Conservation (phyloP, 1,139 yeast species). For the Hanseniaspora gamundiae region DNA sequence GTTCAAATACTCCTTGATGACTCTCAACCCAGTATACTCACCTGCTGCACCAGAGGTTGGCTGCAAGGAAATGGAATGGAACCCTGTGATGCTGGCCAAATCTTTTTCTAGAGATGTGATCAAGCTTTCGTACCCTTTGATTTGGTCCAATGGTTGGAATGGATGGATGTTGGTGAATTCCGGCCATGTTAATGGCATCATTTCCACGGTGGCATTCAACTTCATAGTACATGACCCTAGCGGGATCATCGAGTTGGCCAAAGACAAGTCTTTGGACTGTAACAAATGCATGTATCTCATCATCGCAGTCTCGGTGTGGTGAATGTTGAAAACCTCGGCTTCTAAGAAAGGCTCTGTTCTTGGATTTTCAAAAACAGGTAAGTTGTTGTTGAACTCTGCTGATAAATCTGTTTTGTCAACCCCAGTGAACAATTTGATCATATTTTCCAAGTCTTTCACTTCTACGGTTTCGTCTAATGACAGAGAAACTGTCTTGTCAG, state of each 20-base stretch:
- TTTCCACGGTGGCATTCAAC: constrained; percentile 86
- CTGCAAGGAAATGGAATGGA: constrained; percentile 81
- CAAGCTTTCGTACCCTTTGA: constrained; percentile 68
- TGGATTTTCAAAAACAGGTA: constrained; percentile 30
- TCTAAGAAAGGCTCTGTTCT: constrained; percentile 56
- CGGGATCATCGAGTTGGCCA: constrained; percentile 95
- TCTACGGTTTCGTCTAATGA: constrained; percentile 83
- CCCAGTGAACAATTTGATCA: constrained; percentile 49
- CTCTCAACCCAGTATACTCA: constrained; percentile 87
- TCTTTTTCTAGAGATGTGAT: constrained; percentile 70
- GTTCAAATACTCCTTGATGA: constrained; percentile 67
- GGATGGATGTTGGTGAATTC: constrained; percentile 86
- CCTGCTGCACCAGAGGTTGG: constrained; percentile 99
- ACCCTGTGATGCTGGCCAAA: constrained; percentile 89
- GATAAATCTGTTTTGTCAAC: constrained; percentile 9
- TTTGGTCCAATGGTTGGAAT: constrained; percentile 81
- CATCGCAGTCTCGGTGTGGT: constrained; percentile 92
- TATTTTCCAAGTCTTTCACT: constrained; percentile 42
- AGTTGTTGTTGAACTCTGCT: constrained; percentile 8
- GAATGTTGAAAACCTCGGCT: constrained; percentile 70
- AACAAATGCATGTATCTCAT: constrained; percentile 77
- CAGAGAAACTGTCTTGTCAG: constrained; percentile 50
- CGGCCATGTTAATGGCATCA: constrained; percentile 91
- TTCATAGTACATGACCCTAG: constrained; percentile 98
- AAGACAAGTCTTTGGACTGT: constrained; percentile 80